These are phyloP conservation scores for Marasmius fiardii DNA, from an alignment of 1,284 basidiomycete species.

Conservation along the genomic window DNA sequence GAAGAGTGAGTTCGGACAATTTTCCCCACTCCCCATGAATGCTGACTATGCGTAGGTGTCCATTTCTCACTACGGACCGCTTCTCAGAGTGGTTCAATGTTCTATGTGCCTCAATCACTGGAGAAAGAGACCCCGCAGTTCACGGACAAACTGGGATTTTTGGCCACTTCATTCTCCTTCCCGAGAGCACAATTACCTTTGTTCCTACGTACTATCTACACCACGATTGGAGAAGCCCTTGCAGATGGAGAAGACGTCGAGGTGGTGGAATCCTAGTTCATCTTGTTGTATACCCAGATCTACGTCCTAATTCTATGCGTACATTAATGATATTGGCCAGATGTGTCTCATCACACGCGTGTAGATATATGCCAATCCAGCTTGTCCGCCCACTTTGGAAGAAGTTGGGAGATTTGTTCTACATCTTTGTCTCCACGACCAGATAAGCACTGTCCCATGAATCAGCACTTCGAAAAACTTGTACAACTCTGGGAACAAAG, in stretches of 20 bases:
- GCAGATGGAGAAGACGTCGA: not conserved
- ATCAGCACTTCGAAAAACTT: not conserved
- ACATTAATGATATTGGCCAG: slow-evolving; percentile 1
- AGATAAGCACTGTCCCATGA: slow-evolving; percentile 65
- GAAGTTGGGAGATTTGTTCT: slow-evolving; percentile 81
- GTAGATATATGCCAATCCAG: slow-evolving; percentile 80
- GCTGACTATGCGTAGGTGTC: slow-evolving; percentile 39
- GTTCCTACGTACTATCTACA: slow-evolving; percentile 47
- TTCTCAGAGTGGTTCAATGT: no score
- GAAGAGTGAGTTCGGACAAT: slow-evolving; percentile 36
- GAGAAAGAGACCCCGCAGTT: slow-evolving; percentile 57
- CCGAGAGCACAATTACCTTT: slow-evolving; percentile 57
- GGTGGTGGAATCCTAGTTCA: not conserved
- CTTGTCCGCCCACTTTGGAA: slow-evolving; percentile 87
- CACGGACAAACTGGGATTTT: slow-evolving; percentile 54
- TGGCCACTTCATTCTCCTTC: slow-evolving; percentile 65
- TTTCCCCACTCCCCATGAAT: not conserved
- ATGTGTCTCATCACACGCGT: slow-evolving; percentile 1
- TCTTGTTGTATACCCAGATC: not conserved
- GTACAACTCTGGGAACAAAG: slow-evolving; percentile 16
- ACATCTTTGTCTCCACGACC: slow-evolving; percentile 96
- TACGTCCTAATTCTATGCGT: not conserved
- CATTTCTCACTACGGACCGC: slow-evolving; percentile 56
- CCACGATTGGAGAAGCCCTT: slow-evolving; percentile 6
- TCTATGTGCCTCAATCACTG: slow-evolving; percentile 61